Conservation (phyloP, 2,329 filamentous ascomycete species). For the Lasiodiplodia sp. region DNA sequence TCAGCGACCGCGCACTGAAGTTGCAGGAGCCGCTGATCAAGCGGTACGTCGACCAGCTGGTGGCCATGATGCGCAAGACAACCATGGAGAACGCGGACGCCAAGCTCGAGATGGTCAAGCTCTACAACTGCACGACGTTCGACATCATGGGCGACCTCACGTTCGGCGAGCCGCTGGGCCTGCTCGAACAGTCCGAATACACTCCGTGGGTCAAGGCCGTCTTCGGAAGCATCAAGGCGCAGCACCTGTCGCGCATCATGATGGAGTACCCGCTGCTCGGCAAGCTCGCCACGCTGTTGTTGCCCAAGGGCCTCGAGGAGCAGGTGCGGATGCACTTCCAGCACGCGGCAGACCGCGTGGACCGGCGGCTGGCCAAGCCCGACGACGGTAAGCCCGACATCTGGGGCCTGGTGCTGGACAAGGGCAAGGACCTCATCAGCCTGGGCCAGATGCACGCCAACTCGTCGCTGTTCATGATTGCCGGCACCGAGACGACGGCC, state of each 20-base stretch:
- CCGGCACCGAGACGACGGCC: constrained; percentile 56
- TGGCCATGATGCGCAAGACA: constrained; percentile 30
- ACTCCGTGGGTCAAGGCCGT: constrained; percentile 43
- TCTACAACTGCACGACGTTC: constrained; percentile 38
- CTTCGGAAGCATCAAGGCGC: constrained; percentile 37
- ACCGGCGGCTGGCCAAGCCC: constrained; percentile 36
- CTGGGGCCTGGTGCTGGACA: constrained; percentile 47
- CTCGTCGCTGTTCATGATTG: constrained; percentile 48
- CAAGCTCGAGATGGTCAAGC: constrained; percentile 16
- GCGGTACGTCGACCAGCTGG: constrained; percentile 42
- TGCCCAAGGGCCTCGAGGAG: background rate
- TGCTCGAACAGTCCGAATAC: constrained; percentile 41
- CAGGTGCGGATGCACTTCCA: constrained; percentile 1
- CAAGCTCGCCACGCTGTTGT: background rate
- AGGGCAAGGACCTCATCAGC: constrained; percentile 33
- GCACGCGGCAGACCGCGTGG: constrained; percentile 31
- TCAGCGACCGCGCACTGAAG: constrained; percentile 41
- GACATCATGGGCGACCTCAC: constrained; percentile 45
- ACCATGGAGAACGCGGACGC: constrained; percentile 38
- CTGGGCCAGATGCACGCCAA: constrained; percentile 50
- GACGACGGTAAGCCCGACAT: constrained; percentile 41
- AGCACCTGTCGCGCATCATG: background rate
- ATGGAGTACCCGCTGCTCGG: constrained; percentile 11
- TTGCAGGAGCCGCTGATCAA: constrained; percentile 43
- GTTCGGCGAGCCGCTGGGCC: constrained; percentile 42